phyloP scores from a whole-genome alignment of 306 rosid species.

The Sechiopsis laciniata region DNA sequence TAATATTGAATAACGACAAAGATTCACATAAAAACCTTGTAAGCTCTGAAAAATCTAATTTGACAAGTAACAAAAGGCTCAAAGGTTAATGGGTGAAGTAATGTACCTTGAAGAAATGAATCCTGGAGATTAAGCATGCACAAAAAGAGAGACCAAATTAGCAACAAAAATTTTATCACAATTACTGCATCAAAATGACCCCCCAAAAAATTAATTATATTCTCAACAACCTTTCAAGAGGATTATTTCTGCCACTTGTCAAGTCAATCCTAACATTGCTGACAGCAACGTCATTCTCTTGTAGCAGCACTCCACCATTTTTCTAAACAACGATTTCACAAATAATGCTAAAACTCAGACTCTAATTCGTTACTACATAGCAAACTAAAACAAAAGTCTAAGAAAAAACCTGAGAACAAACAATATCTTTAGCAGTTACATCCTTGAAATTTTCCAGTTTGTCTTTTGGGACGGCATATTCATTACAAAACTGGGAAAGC shows the following conservation, averaged over 20 bases:
- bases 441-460: slow-evolving; percentile 64
- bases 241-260: slow-evolving; percentile 82
- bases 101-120: slow-evolving; percentile 81
- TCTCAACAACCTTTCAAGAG: slow-evolving; percentile 67
- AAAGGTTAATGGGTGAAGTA: slow-evolving; percentile 10
- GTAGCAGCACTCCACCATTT: slow-evolving; percentile 66
- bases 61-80: not conserved
- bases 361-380: not conserved
- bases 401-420: slow-evolving; percentile 71
- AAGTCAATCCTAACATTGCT: slow-evolving; percentile 82
- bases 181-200: not conserved
- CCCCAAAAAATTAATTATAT: not conserved
- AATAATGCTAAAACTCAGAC: slow-evolving; percentile 19
- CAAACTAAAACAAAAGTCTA: not conserved
- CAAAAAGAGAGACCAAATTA: slow-evolving; percentile 24
- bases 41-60: not conserved
- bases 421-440: slow-evolving; percentile 84
- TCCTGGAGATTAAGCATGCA: slow-evolving; percentile 52
- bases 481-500: slow-evolving; percentile 74
- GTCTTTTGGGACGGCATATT: slow-evolving; percentile 89
- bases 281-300: slow-evolving; percentile 79
- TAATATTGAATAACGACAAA: not conserved
- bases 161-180: slow-evolving; percentile 8
- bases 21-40: not conserved
- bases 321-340: slow-evolving; percentile 34